A percentile compares a stretch with the other conserved stretches of the same genome.
These are phyloP conservation scores for Teratosphaeriaceae sp. DNA, from an alignment of 2,329 filamentous ascomycete species.

Conservation along the genomic window DNA sequence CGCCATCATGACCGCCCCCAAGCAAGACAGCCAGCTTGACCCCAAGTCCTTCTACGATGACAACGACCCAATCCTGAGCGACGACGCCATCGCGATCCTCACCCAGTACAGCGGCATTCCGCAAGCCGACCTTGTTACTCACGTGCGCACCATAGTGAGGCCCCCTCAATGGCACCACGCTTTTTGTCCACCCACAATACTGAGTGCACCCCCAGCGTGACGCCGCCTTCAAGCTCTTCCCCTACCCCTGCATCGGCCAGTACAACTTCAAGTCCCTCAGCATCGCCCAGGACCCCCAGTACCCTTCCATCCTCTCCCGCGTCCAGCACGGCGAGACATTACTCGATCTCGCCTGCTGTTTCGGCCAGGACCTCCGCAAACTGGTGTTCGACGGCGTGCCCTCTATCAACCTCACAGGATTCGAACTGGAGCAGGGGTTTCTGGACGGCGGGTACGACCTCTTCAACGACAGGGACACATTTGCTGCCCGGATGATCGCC, in stretches of 20 bases:
- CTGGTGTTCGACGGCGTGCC: constrained; percentile 31
- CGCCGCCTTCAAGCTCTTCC: constrained; percentile 13
- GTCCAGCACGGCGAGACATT: constrained; percentile 26
- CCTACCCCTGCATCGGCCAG: constrained; percentile 18
- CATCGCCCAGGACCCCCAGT: constrained; percentile 15
- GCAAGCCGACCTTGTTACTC: constrained; percentile 1
- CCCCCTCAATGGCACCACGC: background rate
- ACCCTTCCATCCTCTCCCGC: constrained; percentile 18
- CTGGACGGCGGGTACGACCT: constrained; percentile 32
- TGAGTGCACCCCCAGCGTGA: constrained; percentile 2
- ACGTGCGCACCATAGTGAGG: constrained; percentile 4
- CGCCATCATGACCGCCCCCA: background rate
- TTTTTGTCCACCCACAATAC: background rate
- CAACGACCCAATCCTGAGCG: constrained; percentile 7
- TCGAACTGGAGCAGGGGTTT: constrained; percentile 27
- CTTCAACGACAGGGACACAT: constrained; percentile 28
- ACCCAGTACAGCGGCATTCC: constrained; percentile 8
- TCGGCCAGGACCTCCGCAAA: constrained; percentile 34
- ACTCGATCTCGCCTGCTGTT: constrained; percentile 34
- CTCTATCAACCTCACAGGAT: constrained; percentile 23
- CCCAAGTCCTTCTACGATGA: constrained; percentile 4
- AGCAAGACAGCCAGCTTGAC: background rate
- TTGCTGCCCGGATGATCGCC: constrained; percentile 20
- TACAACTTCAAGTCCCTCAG: constrained; percentile 18
- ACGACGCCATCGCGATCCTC: constrained; percentile 2